A percentile compares a stretch with the other conserved stretches of the same genome.
Conservation (phyloP, 2,329 filamentous ascomycete species). For the Paecilomyces dactylethromorphus region DNA sequence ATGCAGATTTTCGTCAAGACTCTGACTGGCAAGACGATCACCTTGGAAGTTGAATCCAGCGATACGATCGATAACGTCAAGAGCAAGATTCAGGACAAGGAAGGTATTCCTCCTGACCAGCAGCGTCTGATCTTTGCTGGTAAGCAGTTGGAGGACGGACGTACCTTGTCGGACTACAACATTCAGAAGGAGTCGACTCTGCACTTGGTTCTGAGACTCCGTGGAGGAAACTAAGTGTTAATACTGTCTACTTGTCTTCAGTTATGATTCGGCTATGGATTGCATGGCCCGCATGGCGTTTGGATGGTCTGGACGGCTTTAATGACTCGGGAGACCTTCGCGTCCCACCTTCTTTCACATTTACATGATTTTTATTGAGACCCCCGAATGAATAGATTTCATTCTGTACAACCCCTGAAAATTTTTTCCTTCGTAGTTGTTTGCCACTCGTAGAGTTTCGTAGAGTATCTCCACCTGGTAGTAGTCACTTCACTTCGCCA, state of each 20-base stretch:
- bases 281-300: slow-evolving; percentile 31
- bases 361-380: background rate
- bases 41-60: slow-evolving; percentile 60
- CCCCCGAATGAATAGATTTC: background rate
- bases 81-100: slow-evolving; percentile 74
- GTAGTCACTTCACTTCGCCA: background rate
- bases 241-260: slow-evolving; percentile 9
- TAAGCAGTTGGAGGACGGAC: slow-evolving; percentile 54
- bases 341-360: slow-evolving; percentile 14
- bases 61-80: slow-evolving; percentile 68
- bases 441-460: background rate
- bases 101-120: slow-evolving; percentile 66
- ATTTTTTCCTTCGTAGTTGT: background rate
- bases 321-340: slow-evolving; percentile 12
- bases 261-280: slow-evolving; percentile 20
- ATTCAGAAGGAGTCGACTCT: slow-evolving; percentile 58
- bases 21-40: slow-evolving; percentile 67
- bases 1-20: slow-evolving; percentile 86
- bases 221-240: slow-evolving; percentile 40
- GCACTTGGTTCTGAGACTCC: slow-evolving; percentile 57
- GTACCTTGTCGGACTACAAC: slow-evolving; percentile 49
- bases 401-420: background rate
- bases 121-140: slow-evolving; percentile 65
- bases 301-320: slow-evolving; percentile 22
- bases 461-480: background rate